Conservation (phyloP, 148 eudicot species). For the Hydrangea macrophylla region DNA sequence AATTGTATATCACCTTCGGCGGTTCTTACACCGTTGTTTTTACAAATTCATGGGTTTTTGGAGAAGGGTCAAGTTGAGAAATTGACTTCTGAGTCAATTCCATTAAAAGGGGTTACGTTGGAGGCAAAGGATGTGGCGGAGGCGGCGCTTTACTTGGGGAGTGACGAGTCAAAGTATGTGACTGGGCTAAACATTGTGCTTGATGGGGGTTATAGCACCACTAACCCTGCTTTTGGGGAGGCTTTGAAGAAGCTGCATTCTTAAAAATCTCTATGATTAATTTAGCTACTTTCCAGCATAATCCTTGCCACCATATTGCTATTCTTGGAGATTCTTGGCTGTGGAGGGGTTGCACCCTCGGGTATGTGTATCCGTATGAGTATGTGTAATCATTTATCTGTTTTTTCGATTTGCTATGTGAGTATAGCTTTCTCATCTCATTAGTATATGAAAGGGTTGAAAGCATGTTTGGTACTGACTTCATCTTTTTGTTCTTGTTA, state of each 20-base stretch:
- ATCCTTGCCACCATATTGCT: too few species aligned
- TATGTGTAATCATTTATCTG: too few species aligned
- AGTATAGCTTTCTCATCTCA: too few species aligned
- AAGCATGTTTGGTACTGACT: too few species aligned
- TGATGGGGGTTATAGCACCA: conserved; percentile 44
- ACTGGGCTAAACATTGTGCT: conserved; percentile 42
- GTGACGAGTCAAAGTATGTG: conserved; percentile 39
- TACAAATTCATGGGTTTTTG: neutral
- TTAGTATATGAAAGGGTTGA: too few species aligned
- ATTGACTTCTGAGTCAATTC: neutral
- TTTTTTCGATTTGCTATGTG: too few species aligned
- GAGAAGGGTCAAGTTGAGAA: conserved; percentile 8
- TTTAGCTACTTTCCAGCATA: too few species aligned
- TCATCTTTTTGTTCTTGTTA: too few species aligned
- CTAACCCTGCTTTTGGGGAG: conserved; percentile 19
- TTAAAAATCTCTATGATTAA: too few species aligned
- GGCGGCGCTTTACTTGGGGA: conserved; percentile 33
- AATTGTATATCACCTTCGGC: conserved; percentile 35
- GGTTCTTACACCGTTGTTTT: conserved; percentile 19
- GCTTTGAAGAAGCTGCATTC: neutral
- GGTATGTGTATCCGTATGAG: too few species aligned
- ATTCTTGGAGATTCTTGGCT: too few species aligned
- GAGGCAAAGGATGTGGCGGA: conserved; percentile 35
- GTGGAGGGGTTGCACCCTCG: too few species aligned
- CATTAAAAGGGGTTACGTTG: conserved; percentile 22